Base-by-base conservation (phyloP, 306 rosid species). In the Cyclanthera cordifolia region DNA sequence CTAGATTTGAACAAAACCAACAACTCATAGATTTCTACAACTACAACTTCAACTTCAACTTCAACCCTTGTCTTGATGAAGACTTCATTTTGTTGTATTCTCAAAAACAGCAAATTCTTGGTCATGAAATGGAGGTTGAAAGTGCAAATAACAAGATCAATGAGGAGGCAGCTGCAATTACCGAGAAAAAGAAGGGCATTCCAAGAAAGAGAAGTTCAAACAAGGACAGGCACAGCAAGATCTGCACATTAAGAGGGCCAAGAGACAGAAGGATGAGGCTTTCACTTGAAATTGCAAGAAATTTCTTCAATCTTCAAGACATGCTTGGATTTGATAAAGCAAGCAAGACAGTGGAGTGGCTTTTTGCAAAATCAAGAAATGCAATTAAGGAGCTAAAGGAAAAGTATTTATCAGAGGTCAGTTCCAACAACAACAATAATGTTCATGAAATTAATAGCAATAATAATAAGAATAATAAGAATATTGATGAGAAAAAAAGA, bases 171-270 rank as follows among this genome's bases (percentile, higher is more conserved):
- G n/a, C n/a, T n/a, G n/a, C n/a, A n/a, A n/a, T n/a, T n/a, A 24
- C 57, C 51, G 25, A 47, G 41, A 48, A 71, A 19, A 53, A 68
- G 46, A 56, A 63, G 46, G 0, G 27, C 30, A 20, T 43, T 59
- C 49, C 39, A 15, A 74, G 78, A n/a, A 59, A 74, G 71, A 81
- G 82, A 43, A 75, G 41, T 8, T 81, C 83, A 61, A 83, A 73
- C 73, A 84, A 84, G 55, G 86, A 81, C 69, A 73, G 88, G 32
- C 88, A 84, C 70, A 84, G 88, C 78, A 84, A 84, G 82, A 84
- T 84, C 82, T 74, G 57, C 69, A 84, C 88, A 1, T 85, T 84
- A 3, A 81, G 75, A 63, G 88, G 88, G 32, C 83, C 81, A 0
- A 74, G 88, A 67, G 88, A 81, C 45, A 56, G 88, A 19, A 56